Evolutionary conservation across 2,329 filamentous ascomycete genomes (phyloP).

Genomic region (Aspergillus persii): DNA sequence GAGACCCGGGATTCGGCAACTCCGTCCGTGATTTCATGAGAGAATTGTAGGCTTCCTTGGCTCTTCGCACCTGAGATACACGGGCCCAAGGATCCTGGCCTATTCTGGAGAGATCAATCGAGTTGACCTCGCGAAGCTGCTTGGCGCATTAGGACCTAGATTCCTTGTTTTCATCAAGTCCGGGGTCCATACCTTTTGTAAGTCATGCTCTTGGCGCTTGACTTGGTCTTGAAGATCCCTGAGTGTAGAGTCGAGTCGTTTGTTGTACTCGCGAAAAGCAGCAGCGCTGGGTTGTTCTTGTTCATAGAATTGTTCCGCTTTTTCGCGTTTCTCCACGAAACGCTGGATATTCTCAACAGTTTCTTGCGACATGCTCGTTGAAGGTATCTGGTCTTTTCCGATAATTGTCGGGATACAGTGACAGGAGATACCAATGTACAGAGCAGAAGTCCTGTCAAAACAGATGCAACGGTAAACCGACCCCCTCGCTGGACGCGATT

Average conservation of each 20-base stretch:
- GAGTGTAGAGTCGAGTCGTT: constrained; percentile 62
- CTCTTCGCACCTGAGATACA: constrained; percentile 47
- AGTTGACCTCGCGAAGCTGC: constrained; percentile 34
- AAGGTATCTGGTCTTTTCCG: not conserved
- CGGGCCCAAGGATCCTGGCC: constrained; percentile 31
- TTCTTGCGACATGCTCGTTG: constrained; percentile 34
- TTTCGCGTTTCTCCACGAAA: constrained; percentile 35
- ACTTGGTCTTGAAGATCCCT: constrained; percentile 61
- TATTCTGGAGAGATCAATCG: constrained; percentile 30
- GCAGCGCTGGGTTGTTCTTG: constrained; percentile 27
- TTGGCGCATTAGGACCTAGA: constrained; percentile 13
- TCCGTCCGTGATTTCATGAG: constrained; percentile 62
- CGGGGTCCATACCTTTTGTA: constrained; percentile 43
- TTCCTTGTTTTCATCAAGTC: not conserved
- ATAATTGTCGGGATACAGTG: no score
- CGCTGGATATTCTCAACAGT: constrained; percentile 32
- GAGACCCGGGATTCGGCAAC: constrained; percentile 65
- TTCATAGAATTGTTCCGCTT: constrained; percentile 33
- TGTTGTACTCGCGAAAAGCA: constrained; percentile 34
- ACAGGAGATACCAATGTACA: not conserved
- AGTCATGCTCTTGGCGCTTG: constrained; percentile 46
- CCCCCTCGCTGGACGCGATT: not conserved
- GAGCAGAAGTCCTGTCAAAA: not conserved
- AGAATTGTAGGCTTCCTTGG: constrained; percentile 65
- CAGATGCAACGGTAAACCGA: not conserved